Evolutionary conservation across 2,329 filamentous ascomycete species (phyloP).

Genomic region (Alternaria alternata): DNA sequence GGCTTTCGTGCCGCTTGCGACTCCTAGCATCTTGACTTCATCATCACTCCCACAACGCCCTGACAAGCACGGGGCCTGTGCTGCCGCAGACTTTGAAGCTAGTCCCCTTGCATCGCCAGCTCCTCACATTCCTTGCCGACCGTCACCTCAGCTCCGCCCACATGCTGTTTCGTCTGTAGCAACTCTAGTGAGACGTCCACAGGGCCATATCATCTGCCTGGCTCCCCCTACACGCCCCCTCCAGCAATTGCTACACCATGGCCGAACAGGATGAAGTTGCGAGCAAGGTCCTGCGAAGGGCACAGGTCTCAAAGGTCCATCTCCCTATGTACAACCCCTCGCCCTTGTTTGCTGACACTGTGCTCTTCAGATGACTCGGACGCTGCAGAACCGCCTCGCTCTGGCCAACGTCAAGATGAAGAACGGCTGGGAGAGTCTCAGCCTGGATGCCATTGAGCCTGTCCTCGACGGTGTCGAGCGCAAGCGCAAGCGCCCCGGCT

Average conservation of each 20-base stretch:
- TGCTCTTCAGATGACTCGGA: slow-evolving; percentile 79
- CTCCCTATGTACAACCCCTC: slow-evolving; percentile 22
- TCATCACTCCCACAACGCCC: slow-evolving; percentile 18
- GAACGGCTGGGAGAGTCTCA: slow-evolving; percentile 92
- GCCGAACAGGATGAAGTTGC: slow-evolving; percentile 52
- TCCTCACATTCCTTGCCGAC: slow-evolving; percentile 40
- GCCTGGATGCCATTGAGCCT: slow-evolving; percentile 84
- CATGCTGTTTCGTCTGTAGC: slow-evolving; percentile 36
- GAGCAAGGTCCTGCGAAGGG: slow-evolving; percentile 53
- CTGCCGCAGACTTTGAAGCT: slow-evolving; percentile 30
- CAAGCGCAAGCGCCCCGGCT: slow-evolving; percentile 72
- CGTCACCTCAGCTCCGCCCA: slow-evolving; percentile 41
- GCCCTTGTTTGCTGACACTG: slow-evolving; percentile 35
- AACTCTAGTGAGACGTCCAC: slow-evolving; percentile 38
- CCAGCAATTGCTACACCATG: slow-evolving; percentile 37
- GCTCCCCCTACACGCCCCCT: slow-evolving; percentile 8
- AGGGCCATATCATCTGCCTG: slow-evolving; percentile 27
- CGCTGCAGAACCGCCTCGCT: slow-evolving; percentile 90
- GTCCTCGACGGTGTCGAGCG: slow-evolving; percentile 77
- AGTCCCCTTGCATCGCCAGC: slow-evolving; percentile 32
- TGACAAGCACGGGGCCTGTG: slow-evolving; percentile 36
- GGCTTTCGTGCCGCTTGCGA: slow-evolving; percentile 14
- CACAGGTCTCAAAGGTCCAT: slow-evolving; percentile 54
- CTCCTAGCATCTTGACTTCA: slow-evolving; percentile 13
- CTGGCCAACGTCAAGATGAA: slow-evolving; percentile 97